Evolutionary conservation across 2,329 filamentous ascomycete species (phyloP).

Genomic region (Alternaria sp.): DNA sequence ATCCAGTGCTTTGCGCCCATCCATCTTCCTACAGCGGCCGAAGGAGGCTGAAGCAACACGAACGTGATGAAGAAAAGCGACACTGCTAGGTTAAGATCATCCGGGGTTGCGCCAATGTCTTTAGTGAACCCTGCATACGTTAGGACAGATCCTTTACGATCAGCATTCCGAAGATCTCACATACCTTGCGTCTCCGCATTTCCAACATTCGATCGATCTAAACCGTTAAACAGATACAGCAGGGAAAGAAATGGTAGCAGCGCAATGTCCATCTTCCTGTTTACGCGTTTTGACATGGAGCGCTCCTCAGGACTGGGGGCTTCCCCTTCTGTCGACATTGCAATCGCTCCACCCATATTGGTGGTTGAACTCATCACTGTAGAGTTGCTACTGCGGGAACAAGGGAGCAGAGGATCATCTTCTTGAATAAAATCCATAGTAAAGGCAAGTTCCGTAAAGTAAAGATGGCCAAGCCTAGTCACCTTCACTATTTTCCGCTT

Average conservation of each 20-base stretch:
- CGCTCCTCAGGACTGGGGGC: not conserved
- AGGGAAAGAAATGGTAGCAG: conserved; percentile 31
- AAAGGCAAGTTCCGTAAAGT: not conserved
- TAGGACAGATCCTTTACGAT: conserved; percentile 3
- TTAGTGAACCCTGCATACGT: conserved; percentile 27
- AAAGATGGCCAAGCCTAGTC: not conserved
- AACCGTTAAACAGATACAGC: conserved; percentile 35
- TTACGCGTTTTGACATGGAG: conserved; percentile 16
- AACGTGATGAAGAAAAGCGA: conserved; percentile 39
- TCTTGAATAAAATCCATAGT: conserved; percentile 2
- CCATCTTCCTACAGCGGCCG: conserved; percentile 31
- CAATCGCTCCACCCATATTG: not conserved
- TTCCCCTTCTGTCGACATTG: not conserved
- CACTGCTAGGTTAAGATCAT: conserved; percentile 34
- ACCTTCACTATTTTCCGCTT: not conserved
- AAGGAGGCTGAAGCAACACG: conserved; percentile 33
- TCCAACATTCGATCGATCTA: conserved; percentile 35
- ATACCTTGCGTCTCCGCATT: conserved; percentile 39
- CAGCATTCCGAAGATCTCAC: conserved; percentile 2
- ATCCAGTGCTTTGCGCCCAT: conserved; percentile 33
- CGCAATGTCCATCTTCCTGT: conserved; percentile 33
- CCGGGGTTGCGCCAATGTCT: conserved; percentile 30
- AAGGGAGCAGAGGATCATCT: not conserved
- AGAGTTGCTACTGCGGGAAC: not conserved
- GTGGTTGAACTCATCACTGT: not conserved